A percentile compares a stretch with the other conserved stretches of the same genome.
Conservation (phyloP, 2,329 filamentous ascomycete genomes). For the Cordyceps javanica region DNA sequence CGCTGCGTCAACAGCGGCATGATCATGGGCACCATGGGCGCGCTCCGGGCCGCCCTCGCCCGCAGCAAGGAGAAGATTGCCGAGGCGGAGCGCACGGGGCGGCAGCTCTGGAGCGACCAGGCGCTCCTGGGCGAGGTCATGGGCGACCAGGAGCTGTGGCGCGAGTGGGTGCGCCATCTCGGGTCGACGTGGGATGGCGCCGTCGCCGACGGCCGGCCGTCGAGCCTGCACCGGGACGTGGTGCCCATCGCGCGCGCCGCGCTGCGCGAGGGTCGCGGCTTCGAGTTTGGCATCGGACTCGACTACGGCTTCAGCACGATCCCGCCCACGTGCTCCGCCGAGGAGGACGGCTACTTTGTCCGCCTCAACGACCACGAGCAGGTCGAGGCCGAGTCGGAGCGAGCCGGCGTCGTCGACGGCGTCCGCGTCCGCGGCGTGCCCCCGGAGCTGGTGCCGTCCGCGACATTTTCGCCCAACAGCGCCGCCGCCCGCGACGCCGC, state of each 20-base stretch:
- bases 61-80: slow-evolving; percentile 26
- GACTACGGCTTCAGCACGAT: slow-evolving; percentile 33
- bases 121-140: slow-evolving; percentile 32
- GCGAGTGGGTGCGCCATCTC: slow-evolving; percentile 25
- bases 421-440: slow-evolving; percentile 24
- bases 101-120: slow-evolving; percentile 34
- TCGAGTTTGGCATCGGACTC: slow-evolving; percentile 34
- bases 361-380: slow-evolving; percentile 20
- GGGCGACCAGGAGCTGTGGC: slow-evolving; percentile 33
- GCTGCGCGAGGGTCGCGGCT: slow-evolving; percentile 22
- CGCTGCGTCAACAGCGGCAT: slow-evolving; percentile 31
- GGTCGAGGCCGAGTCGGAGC: slow-evolving; percentile 20
- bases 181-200: slow-evolving; percentile 28
- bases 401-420: slow-evolving; percentile 25
- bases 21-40: slow-evolving; percentile 30
- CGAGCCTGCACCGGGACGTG: slow-evolving; percentile 16
- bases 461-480: neutral
- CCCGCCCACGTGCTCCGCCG: slow-evolving; percentile 30
- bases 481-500: neutral
- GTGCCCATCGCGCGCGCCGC: slow-evolving; percentile 23
- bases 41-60: slow-evolving; percentile 20
- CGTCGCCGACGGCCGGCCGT: slow-evolving; percentile 12
- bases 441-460: slow-evolving; percentile 19
- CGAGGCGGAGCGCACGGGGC: slow-evolving; percentile 20
- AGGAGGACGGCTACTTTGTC: slow-evolving; percentile 31